Conservation (phyloP, 805 yeast species). For the Saccharomycopsis babjevae region DNA sequence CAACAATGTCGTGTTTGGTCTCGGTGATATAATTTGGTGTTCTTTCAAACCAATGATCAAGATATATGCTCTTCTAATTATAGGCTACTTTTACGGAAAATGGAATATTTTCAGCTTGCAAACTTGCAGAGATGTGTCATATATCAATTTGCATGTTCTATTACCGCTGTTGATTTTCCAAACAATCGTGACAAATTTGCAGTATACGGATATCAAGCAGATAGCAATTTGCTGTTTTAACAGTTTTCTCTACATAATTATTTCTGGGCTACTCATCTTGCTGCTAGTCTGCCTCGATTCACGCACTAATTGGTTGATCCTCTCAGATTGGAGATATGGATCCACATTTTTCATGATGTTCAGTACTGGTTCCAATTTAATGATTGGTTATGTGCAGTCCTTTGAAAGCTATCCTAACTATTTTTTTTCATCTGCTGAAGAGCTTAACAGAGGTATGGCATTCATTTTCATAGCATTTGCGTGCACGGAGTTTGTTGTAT, state of each 20-base stretch:
- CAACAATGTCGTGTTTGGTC: neutral
- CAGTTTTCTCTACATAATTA: constrained; percentile 32
- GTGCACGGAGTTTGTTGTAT: constrained; percentile 53
- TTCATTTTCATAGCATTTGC: constrained; percentile 69
- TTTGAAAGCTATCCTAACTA: constrained; percentile 45
- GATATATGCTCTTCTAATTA: constrained; percentile 56
- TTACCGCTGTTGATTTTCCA: constrained; percentile 69
- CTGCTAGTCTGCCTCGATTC: neutral
- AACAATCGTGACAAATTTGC: constrained; percentile 56
- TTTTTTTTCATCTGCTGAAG: constrained; percentile 36
- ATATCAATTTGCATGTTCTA: constrained; percentile 54
- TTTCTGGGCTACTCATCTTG: constrained; percentile 31
- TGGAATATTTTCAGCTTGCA: constrained; percentile 54
- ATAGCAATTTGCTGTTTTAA: constrained; percentile 54
- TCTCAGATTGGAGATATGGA: constrained; percentile 62
- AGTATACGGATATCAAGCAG: constrained; percentile 56
- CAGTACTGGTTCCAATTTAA: constrained; percentile 73
- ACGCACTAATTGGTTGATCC: neutral
- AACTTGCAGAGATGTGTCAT: constrained; percentile 59
- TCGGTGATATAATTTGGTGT: constrained; percentile 11
- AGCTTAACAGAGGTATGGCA: constrained; percentile 70
- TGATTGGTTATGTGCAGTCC: constrained; percentile 72
- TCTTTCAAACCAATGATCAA: constrained; percentile 71
- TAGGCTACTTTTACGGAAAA: constrained; percentile 58
- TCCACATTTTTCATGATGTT: constrained; percentile 60